Base-by-base conservation (phyloP, 352 stramenopile genomes). In the Globisporangium solare region DNA sequence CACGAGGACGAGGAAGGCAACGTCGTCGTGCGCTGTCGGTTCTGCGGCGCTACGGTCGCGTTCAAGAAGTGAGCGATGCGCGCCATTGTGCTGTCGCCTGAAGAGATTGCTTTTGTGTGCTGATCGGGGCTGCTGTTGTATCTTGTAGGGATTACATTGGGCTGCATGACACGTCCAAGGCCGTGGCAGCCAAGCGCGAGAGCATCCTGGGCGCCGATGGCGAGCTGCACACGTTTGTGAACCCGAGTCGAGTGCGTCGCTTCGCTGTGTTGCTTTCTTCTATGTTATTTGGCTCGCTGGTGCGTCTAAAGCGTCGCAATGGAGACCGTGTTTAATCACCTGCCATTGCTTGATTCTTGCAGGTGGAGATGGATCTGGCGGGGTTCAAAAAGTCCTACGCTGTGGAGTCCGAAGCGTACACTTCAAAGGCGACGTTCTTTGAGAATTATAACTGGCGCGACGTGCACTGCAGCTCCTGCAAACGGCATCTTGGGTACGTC, bases 371-470 rank as follows among this genome's bases (percentile, higher is more conserved):
- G 61, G 85, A 92, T 52, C 53, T 94, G 10, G 82, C 76, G 15
- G 77, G 76, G 14, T 94, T 94, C 64, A 76, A 78, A 47, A 62
- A 75, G 43, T 71, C 83, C 7, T 41, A 82, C 8, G 83, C 71
- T 18, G 21, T 89, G 43, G 75, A 88, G 40, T 63, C 71, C 15
- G 81, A 92, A 10, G 56, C 59, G 10, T 90, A 83, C 60, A 86
- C 83, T 22, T 89, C 79, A 56, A 82, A 82, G 27, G 74, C 83
- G 49, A 88, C 82, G 54, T 77, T 93, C 53, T 94, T 94, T 58
- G 76, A 90, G 20, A 66, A 79, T 50, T 94, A 92, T 74, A 92
- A 80, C 60, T 94, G 75, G 76, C 77, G 77, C 14, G 80, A 89
- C 47, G 67, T 92, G 64, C 78, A 70, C 56, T 94, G 85, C 57